phyloP scores from a whole-genome alignment of 2,329 filamentous ascomycete genomes.

The Alternaria ethzedia region DNA sequence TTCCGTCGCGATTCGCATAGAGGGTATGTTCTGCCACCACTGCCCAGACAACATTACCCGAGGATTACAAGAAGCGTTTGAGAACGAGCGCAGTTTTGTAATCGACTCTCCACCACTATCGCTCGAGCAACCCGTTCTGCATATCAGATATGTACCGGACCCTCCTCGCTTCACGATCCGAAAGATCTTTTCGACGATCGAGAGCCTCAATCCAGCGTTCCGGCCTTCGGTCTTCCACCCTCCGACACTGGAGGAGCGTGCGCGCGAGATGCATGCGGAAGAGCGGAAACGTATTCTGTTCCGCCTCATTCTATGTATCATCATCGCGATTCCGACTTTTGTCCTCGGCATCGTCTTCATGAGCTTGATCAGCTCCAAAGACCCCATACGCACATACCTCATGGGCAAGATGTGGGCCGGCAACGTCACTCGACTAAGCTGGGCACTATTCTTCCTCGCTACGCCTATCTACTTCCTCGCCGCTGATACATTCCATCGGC shows the following conservation, averaged over 20 bases:
- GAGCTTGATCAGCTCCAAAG: conserved; percentile 71
- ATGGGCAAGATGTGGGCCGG: conserved; percentile 75
- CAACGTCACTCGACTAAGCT: conserved; percentile 74
- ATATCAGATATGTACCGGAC: conserved; percentile 72
- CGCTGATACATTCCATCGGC: conserved; percentile 82
- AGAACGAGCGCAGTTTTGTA: conserved; percentile 50
- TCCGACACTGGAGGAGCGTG: conserved; percentile 82
- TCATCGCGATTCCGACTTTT: conserved; percentile 81
- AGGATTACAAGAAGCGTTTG: conserved; percentile 60
- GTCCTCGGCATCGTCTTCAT: conserved; percentile 90
- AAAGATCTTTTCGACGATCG: conserved; percentile 72
- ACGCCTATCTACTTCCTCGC: conserved; percentile 88
- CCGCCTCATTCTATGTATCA: conserved; percentile 72
- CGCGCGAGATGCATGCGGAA: conserved; percentile 71
- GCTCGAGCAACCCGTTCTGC: conserved; percentile 68
- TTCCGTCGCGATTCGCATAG: conserved; percentile 44
- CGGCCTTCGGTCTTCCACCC: conserved; percentile 75
- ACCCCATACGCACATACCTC: conserved; percentile 67
- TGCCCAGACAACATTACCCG: conserved; percentile 59
- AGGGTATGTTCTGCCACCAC: conserved; percentile 56
- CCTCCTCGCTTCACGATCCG: conserved; percentile 76
- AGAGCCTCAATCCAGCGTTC: conserved; percentile 70
- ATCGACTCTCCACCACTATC: conserved; percentile 64
- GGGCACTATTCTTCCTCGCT: conserved; percentile 79
- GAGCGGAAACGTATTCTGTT: conserved; percentile 73